Conservation (phyloP, 306 rosid species). For the Fagus crenata region DNA sequence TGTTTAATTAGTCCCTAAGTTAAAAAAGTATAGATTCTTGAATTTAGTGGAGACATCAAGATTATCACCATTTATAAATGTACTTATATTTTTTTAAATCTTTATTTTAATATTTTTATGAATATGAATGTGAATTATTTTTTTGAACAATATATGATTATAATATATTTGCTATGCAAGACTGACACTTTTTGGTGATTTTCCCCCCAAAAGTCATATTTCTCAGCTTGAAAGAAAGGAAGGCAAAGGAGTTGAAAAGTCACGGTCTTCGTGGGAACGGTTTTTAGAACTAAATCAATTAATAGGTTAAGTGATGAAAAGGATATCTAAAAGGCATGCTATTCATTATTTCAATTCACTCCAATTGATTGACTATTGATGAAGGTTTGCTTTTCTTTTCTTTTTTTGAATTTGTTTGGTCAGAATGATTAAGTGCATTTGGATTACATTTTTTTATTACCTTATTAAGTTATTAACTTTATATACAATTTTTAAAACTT, state of each 20-base stretch:
- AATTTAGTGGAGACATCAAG: conserved; percentile 14
- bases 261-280: conserved; percentile 23
- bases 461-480: too few relatives aligned
- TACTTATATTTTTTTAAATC: neutral
- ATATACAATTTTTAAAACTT: too few relatives aligned
- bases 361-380: too few relatives aligned
- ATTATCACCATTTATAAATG: conserved; percentile 4
- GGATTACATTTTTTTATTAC: too few relatives aligned
- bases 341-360: neutral
- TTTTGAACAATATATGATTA: too few relatives aligned
- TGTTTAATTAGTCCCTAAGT: neutral
- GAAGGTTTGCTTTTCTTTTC: too few relatives aligned
- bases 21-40: neutral
- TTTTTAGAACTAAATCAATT: neutral
- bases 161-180: neutral
- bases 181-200: neutral
- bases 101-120: neutral
- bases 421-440: too few relatives aligned
- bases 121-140: too few relatives aligned
- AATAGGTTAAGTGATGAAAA: neutral
- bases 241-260: conserved; percentile 26
- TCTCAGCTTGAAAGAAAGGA: conserved; percentile 13
- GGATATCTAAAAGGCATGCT: conserved; percentile 8
- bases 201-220: conserved; percentile 32
- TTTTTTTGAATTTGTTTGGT: too few relatives aligned